Evolutionary conservation across 2,329 filamentous ascomycete genomes (phyloP), one percentile per base, ranked within the genome.

Genomic region (Fusarium nygamai): DNA sequence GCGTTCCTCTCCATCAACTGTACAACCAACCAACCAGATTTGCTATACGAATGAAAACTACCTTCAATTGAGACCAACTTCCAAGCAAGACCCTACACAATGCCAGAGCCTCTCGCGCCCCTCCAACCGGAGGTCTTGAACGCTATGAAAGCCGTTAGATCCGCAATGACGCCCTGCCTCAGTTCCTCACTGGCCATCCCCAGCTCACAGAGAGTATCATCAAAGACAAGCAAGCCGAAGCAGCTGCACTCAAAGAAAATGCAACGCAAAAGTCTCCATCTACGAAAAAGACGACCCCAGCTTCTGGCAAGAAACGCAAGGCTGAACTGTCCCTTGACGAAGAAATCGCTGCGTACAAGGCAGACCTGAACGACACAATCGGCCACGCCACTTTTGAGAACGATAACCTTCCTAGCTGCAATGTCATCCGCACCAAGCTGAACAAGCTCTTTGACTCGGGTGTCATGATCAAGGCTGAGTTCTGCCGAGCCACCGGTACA

Each of bases 361-460:
- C 27, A 11, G 33, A 65, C 10, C 41, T 70, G 3, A 27, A 54
- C 27, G n/a, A 70, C 7, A 14, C 36, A 6, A 17, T 64, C 5
- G 11, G 11, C 7, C 10, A 8, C 9, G 44, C 20, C 27, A 9
- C 34, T 2, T 69, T 69, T 46, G 58, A 69, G 24, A 14, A 69
- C 19, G 43, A 47, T 19, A 20, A 3, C 3, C 57, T 51, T 20
- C 43, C 38, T 3, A 53, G 38, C 22, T 69, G 50, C 27, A 20
- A 17, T 22, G 10, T 24, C 16, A 64, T 69, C 5, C 65, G 67
- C 17, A 31, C 29, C 31, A 69, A 47, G 7, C 8, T 69, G 6
- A 69, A 69, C 9, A 69, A 69, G 24, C 64, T 69, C 6, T 57
- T 69, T 7, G 65, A 69, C 3, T 57, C 43, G 1, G 50, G 50